phyloP scores from a whole-genome alignment of 1,139 yeast species.

The Candida buenavistaensis region DNA sequence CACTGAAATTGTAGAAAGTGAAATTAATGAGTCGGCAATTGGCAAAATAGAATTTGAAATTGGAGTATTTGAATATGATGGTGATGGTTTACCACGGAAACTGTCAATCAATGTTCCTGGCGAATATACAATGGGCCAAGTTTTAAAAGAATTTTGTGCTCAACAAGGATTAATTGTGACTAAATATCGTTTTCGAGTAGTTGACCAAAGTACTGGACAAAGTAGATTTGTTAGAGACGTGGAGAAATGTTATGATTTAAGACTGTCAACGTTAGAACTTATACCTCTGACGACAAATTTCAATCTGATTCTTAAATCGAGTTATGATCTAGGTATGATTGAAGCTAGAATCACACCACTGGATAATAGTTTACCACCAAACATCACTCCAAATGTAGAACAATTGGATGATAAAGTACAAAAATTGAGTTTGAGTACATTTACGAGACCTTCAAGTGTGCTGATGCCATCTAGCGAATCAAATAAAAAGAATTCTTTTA shows the following conservation, averaged over 20 bases:
- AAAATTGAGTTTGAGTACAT: conserved; percentile 9
- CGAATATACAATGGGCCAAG: conserved; percentile 29
- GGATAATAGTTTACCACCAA: conserved; percentile 23
- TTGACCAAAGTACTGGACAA: conserved; percentile 11
- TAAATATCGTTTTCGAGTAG: conserved; percentile 16
- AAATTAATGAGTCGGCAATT: conserved; percentile 6
- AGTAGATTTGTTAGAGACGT: conserved; percentile 18
- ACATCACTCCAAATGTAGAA: conserved; percentile 28
- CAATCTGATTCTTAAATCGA: conserved; percentile 9
- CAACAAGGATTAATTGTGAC: conserved; percentile 28
- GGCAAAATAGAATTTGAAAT: conserved; percentile 13
- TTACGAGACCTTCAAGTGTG: conserved; percentile 5
- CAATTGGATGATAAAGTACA: conserved; percentile 24
- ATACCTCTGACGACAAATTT: conserved; percentile 17
- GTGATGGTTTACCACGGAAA: conserved; percentile 10
- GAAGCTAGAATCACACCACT: conserved; percentile 30
- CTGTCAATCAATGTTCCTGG: conserved; percentile 10
- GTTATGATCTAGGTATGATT: conserved; percentile 9
- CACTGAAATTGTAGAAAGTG: conserved; percentile 8
- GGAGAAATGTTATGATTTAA: conserved; percentile 24
- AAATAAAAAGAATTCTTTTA: conserved; percentile 4
- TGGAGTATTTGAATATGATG: conserved; percentile 13
- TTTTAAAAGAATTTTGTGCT: conserved; percentile 33
- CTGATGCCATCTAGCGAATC: conserved; percentile 3
- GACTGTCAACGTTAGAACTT: conserved; percentile 23